phyloP scores from a whole-genome alignment of 140 eudicot genomes.

The Stevia rebaudiana region DNA sequence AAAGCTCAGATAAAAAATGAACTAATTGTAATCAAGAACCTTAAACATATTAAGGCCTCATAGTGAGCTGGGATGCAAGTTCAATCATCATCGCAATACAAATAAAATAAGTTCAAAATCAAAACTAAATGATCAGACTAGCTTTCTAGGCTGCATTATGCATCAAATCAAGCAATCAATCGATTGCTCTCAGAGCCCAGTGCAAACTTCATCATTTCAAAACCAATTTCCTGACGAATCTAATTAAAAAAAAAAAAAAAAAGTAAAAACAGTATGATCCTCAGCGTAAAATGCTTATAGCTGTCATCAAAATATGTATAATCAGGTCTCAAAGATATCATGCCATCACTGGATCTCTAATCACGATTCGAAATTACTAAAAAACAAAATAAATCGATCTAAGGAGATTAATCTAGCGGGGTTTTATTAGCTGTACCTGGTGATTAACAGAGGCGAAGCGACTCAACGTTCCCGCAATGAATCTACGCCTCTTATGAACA shows the following conservation, averaged over 20 bases:
- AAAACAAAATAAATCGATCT: not conserved
- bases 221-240: not conserved
- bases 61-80: conserved; percentile 49
- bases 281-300: conserved; percentile 55
- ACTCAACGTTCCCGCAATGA: conserved; percentile 58
- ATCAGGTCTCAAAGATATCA: conserved; percentile 90
- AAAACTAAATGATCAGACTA: conserved; percentile 38
- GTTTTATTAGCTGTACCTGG: conserved; percentile 48
- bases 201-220: conserved; percentile 63
- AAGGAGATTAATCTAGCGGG: conserved; percentile 35
- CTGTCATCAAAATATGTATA: conserved; percentile 49
- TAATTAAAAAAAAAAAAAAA: not conserved
- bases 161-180: conserved; percentile 50
- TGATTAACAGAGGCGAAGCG: conserved; percentile 41
- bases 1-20: conserved; percentile 29
- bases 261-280: conserved; percentile 20
- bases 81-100: conserved; percentile 32
- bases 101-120: not conserved
- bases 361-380: not conserved
- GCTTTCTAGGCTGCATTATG: conserved; percentile 80
- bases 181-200: conserved; percentile 78
- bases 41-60: conserved; percentile 40
- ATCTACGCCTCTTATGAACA: conserved; percentile 31
- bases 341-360: conserved; percentile 54
- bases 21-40: conserved; percentile 32